Evolutionary conservation across 73 alveolate species (phyloP), one percentile per base, ranked within the genome.

Genomic region (Paramecium biaurelia): DNA sequence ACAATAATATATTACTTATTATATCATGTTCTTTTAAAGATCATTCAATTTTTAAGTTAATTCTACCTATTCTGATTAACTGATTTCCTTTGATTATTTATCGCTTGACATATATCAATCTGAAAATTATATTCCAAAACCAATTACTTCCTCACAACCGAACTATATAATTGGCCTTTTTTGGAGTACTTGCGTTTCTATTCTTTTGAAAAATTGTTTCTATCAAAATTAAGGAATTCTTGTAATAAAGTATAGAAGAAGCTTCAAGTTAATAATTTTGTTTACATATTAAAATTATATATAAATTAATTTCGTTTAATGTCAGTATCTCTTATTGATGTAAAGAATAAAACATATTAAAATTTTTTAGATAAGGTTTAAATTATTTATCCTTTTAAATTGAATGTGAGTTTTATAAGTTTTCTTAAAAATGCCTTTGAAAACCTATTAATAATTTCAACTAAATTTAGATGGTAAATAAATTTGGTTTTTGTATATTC

Each of bases 161-260:
- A 68, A 95, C 92, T 21, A 96, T 97, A 47, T 95, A 96, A 72
- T 93, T 95, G 7, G 98, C 92, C 37, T 94, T 95, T 84, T 85
- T 93, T 0, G 96, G 96, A 30, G 84, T 49, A 32, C 94, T 93
- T 8, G 93, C 82, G 67, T 95, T 92, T 67, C 95, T 93, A 23
- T 89, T 89, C 53, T 43, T 8, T 41, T 47, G 30, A 43, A 79
- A 56, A 0, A 79, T 43, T 38, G 76, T 26, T 41, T 24, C 26
- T n/a, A 43, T 79, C 90, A 38, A 42, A 79, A 7, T 14, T 4
- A 37, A 15, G 86, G 63, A 4, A 35, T 14, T 72, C 34, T 72
- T 10, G 20, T 67, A 23, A 67, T 53, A 20, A 18, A 53, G 14
- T 20, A 24, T 30, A 26, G 26, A 63, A 63, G 26, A 63, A 63